phyloP scores from a whole-genome alignment of 441 rosid species.

The Croton setiger region DNA sequence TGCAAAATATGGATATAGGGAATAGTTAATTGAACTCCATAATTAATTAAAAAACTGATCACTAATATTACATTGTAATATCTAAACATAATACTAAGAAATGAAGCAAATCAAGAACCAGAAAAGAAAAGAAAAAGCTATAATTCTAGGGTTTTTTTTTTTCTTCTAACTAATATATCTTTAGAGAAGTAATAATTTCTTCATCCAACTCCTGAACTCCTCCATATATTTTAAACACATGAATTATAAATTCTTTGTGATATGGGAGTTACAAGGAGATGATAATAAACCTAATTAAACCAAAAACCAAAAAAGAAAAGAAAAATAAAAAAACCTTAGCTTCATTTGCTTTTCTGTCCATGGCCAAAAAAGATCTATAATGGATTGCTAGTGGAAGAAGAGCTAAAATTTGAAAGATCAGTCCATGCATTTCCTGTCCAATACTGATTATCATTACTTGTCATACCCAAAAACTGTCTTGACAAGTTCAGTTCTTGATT shows the following conservation, averaged over 20 bases:
- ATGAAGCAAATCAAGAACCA: conserved; percentile 4
- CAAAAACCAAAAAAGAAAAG: conserved; percentile 10
- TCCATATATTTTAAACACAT: conserved; percentile 17
- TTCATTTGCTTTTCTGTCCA: conserved; percentile 34
- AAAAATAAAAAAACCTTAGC: conserved; percentile 5
- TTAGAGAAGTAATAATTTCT: conserved; percentile 12
- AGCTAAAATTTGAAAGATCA: conserved; percentile 73
- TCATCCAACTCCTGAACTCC: conserved; percentile 12
- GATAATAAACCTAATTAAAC: background rate
- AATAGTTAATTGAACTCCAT: conserved; percentile 20
- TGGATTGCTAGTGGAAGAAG: conserved; percentile 60
- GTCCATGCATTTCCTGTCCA: conserved; percentile 67
- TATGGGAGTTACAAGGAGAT: conserved; percentile 20
- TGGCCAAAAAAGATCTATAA: conserved; percentile 26
- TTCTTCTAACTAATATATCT: conserved; percentile 16
- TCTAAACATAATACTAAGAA: conserved; percentile 20
- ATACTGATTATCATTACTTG: conserved; percentile 51
- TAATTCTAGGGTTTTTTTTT: conserved; percentile 35
- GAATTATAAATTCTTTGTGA: conserved; percentile 7
- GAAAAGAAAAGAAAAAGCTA: conserved; percentile 3
- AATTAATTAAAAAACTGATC: conserved; percentile 25
- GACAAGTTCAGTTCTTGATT: conserved; percentile 40
- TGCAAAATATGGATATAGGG: background rate
- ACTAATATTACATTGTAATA: conserved; percentile 17
- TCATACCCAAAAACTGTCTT: conserved; percentile 48